Evolutionary conservation across 208 protist species (phyloP), one percentile per base, ranked within the genome.

Genomic region (Plasmodiophora brassicae): DNA sequence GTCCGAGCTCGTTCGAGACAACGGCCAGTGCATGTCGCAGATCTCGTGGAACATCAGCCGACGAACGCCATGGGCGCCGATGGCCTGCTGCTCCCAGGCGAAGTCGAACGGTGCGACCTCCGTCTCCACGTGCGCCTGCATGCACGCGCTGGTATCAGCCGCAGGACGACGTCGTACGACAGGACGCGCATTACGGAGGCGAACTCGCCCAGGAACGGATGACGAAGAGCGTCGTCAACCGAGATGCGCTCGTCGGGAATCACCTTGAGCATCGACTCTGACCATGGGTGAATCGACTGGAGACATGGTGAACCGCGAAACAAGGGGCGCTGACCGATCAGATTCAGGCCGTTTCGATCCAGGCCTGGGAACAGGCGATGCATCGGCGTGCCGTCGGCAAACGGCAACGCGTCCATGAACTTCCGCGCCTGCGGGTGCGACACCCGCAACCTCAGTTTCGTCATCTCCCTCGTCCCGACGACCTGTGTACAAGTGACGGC

Each of bases 211-310:
- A 96, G 90, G 89, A 93, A 97, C 25, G 95, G 95, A 87, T 97
- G 94, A 36, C 22, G 45, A 44, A 99, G 91, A 0, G 97, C 96
- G 85, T 98, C 92, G 85, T 95, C 94, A n/a, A 96, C 95, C 1
- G 94, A 96, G 72, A 96, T 93, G 46, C 97, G 94, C 90, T 97
- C 93, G 35, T 71, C 84, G 32, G 97, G 97, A 86, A 97, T 94
- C 92, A 97, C 98, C 35, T 45, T 22, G 38, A 99, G 93, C 89
- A 98, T 93, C n/a, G n/a, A n/a, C n/a, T n/a, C n/a, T n/a, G n/a
- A n/a, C 32, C 14, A 32, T 32, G 65, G 65, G 5, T 32, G n/a
- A 78, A 32, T 38, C 32, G 65, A 32, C 32, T 78, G 14, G 65
- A 38, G n/a, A n/a, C n/a, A n/a, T n/a, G n/a, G n/a, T n/a, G n/a